Evolutionary conservation across 1,139 yeast species (phyloP).

Genomic region (Zhuliangozyma blackwelliae): DNA sequence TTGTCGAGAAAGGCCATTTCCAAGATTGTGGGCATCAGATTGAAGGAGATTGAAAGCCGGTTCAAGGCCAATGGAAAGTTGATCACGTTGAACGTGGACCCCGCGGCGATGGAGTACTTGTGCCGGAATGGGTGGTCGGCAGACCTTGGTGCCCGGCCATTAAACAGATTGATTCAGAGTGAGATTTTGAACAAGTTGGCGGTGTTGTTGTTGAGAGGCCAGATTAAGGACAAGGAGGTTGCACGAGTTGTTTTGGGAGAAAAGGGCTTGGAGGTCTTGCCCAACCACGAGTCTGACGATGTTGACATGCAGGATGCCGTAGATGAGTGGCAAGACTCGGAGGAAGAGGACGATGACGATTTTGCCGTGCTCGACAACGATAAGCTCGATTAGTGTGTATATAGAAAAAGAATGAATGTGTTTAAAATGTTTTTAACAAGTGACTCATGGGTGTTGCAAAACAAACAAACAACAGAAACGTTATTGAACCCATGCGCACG

Average conservation of each 20-base stretch:
- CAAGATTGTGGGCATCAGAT: conserved; percentile 83
- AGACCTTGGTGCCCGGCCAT: conserved; percentile 96
- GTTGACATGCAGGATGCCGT: conserved; percentile 52
- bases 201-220: conserved; percentile 80
- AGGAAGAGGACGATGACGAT: conserved; percentile 51
- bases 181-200: conserved; percentile 87
- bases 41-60: conserved; percentile 78
- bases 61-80: conserved; percentile 80
- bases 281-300: conserved; percentile 76
- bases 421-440: no score
- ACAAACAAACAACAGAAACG: no score
- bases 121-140: conserved; percentile 84
- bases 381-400: no score
- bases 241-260: conserved; percentile 63
- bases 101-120: conserved; percentile 74
- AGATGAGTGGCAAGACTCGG: conserved; percentile 52
- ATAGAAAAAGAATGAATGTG: no score
- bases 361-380: background rate
- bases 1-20: conserved; percentile 87
- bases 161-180: conserved; percentile 87
- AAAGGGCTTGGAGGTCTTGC: conserved; percentile 69
- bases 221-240: conserved; percentile 80
- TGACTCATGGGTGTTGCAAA: no score
- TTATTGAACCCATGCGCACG: no score
- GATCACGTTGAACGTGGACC: conserved; percentile 63